These are phyloP conservation scores for Corynascus novoguineensis DNA, from an alignment of 495 filamentous ascomycete species.

Conservation along the genomic window DNA sequence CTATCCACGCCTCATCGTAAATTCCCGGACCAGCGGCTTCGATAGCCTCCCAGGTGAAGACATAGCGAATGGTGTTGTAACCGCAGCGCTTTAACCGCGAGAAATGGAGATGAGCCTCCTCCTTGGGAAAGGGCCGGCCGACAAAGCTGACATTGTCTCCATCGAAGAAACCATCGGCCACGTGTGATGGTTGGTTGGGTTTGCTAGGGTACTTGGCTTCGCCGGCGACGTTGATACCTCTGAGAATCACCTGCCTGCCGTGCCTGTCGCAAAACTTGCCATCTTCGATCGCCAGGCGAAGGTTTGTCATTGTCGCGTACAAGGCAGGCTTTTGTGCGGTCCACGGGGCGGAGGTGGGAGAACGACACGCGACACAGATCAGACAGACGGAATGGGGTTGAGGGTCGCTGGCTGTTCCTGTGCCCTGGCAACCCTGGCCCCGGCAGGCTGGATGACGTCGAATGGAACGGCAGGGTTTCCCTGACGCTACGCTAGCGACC, in stretches of 20 bases:
- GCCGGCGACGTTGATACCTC: conserved; percentile 61
- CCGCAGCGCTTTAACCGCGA: conserved; percentile 79
- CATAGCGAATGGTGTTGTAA: conserved; percentile 92
- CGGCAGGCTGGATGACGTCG: no score
- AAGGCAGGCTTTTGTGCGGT: background rate
- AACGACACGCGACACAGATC: background rate
- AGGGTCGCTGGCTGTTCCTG: no score
- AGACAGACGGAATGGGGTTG: no score
- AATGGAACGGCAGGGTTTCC: no score
- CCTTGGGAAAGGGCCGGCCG: conserved; percentile 71
- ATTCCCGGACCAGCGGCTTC: conserved; percentile 87
- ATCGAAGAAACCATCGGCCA: conserved; percentile 77
- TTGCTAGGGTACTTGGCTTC: conserved; percentile 64
- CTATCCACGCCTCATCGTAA: conserved; percentile 92
- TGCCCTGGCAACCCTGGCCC: no score
- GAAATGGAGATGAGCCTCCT: conserved; percentile 84
- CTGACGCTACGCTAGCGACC: no score
- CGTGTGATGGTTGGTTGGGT: conserved; percentile 76
- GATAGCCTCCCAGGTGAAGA: conserved; percentile 99
- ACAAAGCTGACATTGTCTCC: conserved; percentile 89
- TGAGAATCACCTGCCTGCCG: conserved; percentile 52
- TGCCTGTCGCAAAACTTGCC: conserved; percentile 63
- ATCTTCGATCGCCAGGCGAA: conserved; percentile 72
- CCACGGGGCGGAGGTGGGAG: background rate
- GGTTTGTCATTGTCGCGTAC: conserved; percentile 37